Evolutionary conservation across 1,284 basidiomycete species (phyloP), one percentile per base, ranked within the genome.

Genomic region (Clitocybe nebularis): DNA sequence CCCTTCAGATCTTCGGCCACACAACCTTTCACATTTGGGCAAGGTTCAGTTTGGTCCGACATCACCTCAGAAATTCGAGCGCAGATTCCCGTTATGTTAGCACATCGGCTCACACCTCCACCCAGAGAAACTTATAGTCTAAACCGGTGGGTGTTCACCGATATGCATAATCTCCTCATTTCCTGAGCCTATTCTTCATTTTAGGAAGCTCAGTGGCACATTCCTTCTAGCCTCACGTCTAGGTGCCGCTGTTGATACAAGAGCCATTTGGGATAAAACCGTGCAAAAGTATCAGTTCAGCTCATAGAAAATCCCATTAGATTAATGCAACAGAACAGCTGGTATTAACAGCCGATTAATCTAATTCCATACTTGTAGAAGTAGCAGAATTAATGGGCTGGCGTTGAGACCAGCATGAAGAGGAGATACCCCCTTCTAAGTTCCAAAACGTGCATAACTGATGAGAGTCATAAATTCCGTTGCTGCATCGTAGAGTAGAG

Each of bases 121-220:
- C 95, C 95, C 0, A 71, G 79, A 45, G 93, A 98, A 67, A 98
- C 95, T 1, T 98, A 98, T 63, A 92, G 87, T 60, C 67, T 98
- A 41, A 99, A 99, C 62, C 71, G 85, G 84, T 84, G 8, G 23
- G 13, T 25, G 22, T 13, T 36, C 29, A 44, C 45, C 11, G 44
- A n/a, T 16, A 5, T 3, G 10, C 22, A 30, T 41, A 39, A n/a
- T n/a, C n/a, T n/a, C n/a, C n/a, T n/a, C n/a, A n/a, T 32, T 14
- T 38, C 11, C 35, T 20, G 13, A 23, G 23, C 16, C 13, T 30
- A 4, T 35, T 35, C 17, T 14, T 14, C 10, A 8, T 32, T 11
- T 35, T 32, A 84, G 94, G 57, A 99, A 98, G 75, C 61, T 98
- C 50, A 93, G 91, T 51, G 94, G 95, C 0, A 86, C 91, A 2